Evolutionary conservation across 2,329 filamentous ascomycete genomes (phyloP), one percentile per base, ranked within the genome.

Genomic region (Fusarium udum): DNA sequence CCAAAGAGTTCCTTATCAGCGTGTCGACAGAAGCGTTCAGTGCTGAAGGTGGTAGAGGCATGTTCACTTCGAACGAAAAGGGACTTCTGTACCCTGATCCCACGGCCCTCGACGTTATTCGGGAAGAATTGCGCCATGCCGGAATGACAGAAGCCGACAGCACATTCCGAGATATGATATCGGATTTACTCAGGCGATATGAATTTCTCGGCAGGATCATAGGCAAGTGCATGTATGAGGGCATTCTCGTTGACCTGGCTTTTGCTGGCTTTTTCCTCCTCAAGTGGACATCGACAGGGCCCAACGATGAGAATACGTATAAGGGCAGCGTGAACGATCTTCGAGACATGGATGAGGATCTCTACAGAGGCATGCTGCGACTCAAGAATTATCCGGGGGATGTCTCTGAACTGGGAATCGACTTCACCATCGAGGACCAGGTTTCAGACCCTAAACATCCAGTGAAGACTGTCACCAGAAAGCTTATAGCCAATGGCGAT

Each of bases 211-310:
- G 96, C 3, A 92, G 96, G 7, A 90, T 99, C 34, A 92, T 99
- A 32, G 96, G 96, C 16, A 99, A 99, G 81, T 99, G 96, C 82
- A 86, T 99, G 78, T 99, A 99, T 79, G 96, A 99, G 83, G 95
- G 95, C 2, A 98, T 99, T 49, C 87, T 99, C 7, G 92, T 98
- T 52, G 95, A 99, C 81, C 92, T 98, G 67, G 91, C 91, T 57
- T 99, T 99, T 84, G 95, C 95, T 2, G 92, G 93, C 1, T 99
- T 99, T 84, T 99, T 99, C 83, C 88, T 99, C 12, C 89, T 97
- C 67, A 98, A 98, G 80, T 99, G 96, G 96, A 91, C 95, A 6
- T 88, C 95, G 60, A 91, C 92, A 16, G 92, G 92, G 4, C 78
- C 80, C 22, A 84, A 84, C 39, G 91, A 90, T 39, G 87, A 92